A percentile compares a stretch with the other conserved stretches of the same genome.
Evolutionary conservation across 2,329 filamentous ascomycete genomes (phyloP).

Genomic region (Drechslera avenae): DNA sequence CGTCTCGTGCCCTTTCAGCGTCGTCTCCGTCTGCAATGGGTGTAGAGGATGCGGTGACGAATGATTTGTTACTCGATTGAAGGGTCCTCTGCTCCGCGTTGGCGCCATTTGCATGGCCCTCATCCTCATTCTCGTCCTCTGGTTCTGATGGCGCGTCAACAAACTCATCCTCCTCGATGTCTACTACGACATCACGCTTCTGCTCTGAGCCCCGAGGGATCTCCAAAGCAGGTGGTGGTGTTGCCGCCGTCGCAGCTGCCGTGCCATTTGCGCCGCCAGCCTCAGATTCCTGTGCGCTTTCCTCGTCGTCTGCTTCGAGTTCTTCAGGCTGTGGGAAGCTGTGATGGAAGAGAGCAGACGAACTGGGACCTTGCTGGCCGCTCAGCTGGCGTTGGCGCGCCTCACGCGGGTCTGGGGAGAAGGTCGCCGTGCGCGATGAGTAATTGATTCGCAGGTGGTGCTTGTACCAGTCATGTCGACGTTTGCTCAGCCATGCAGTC

Average conservation of each 20-base stretch:
- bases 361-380: constrained; percentile 49
- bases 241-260: constrained; percentile 23
- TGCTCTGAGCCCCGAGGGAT: constrained; percentile 37
- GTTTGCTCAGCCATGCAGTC: constrained; percentile 67
- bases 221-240: constrained; percentile 37
- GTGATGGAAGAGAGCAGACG: constrained; percentile 45
- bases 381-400: constrained; percentile 51
- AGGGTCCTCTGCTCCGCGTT: constrained; percentile 15
- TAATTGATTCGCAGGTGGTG: constrained; percentile 54
- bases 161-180: constrained; percentile 14
- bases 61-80: constrained; percentile 41
- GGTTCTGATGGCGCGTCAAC: constrained; percentile 42
- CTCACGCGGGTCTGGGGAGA: constrained; percentile 55
- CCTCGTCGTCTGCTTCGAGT: constrained; percentile 37
- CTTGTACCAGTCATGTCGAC: constrained; percentile 68
- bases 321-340: constrained; percentile 53
- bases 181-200: constrained; percentile 24
- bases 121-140: constrained; percentile 36
- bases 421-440: constrained; percentile 55
- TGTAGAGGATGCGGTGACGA: constrained; percentile 39
- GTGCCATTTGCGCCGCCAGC: constrained; percentile 20
- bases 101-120: constrained; percentile 22
- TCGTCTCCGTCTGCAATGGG: constrained; percentile 15
- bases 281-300: constrained; percentile 15
- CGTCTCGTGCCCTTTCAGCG: constrained; percentile 6